Evolutionary conservation across 2,329 filamentous ascomycete genomes (phyloP).

Genomic region (Ascosphaera apis): DNA sequence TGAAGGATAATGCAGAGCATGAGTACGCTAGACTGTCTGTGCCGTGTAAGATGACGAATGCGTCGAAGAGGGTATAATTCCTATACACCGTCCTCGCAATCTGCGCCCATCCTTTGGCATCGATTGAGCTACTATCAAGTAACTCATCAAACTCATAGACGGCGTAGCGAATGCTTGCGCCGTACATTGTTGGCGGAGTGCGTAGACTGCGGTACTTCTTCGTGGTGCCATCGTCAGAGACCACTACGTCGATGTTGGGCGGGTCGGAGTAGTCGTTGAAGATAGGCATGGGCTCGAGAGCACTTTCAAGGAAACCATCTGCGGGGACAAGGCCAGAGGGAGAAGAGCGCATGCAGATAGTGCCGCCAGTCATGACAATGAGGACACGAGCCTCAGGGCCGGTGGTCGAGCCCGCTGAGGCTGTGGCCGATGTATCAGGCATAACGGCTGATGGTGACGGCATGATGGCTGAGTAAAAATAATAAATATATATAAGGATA

Average conservation of each 20-base stretch:
- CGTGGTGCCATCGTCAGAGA: constrained; percentile 24
- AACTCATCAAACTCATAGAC: constrained; percentile 67
- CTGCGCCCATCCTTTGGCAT: constrained; percentile 63
- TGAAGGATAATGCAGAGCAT: constrained; percentile 75
- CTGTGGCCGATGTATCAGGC: no score
- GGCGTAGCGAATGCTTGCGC: constrained; percentile 59
- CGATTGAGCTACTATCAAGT: constrained; percentile 77
- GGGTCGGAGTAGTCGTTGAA: constrained; percentile 58
- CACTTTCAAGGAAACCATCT: constrained; percentile 55
- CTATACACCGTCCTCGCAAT: constrained; percentile 58
- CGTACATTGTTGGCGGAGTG: constrained; percentile 59
- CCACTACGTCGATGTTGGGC: constrained; percentile 31
- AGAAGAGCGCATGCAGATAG: constrained; percentile 78
- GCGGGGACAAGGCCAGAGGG: constrained; percentile 60
- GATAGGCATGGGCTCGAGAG: constrained; percentile 57
- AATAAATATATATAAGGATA: no score
- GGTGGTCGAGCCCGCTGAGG: no score
- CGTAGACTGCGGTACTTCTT: constrained; percentile 44
- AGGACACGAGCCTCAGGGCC: constrained; percentile 52
- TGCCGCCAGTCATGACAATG: constrained; percentile 63
- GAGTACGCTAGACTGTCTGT: constrained; percentile 82
- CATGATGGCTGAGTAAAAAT: no score
- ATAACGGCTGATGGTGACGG: no score
- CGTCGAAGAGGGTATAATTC: constrained; percentile 77
- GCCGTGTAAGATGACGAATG: constrained; percentile 75